These are phyloP conservation scores for Marsdenia floribunda DNA, from an alignment of 257 asterid species.

Conservation along the genomic window DNA sequence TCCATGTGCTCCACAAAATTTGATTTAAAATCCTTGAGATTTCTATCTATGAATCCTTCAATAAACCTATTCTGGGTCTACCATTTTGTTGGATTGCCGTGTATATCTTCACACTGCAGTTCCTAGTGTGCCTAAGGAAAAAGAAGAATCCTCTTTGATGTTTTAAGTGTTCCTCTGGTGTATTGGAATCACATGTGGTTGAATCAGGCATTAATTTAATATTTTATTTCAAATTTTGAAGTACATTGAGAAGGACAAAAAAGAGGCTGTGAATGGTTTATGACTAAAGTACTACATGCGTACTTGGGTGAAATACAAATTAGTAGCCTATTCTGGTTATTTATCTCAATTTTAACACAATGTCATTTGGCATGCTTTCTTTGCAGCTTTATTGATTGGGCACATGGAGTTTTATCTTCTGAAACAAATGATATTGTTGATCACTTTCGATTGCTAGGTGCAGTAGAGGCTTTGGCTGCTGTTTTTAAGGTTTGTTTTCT, in stretches of 20 bases:
- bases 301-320: neutral
- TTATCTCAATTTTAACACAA: neutral
- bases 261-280: slow-evolving; percentile 1
- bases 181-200: neutral
- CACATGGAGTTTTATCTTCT: slow-evolving; percentile 58
- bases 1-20: neutral
- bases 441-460: slow-evolving; percentile 78
- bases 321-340: neutral
- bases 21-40: neutral
- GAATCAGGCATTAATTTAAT: neutral
- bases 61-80: neutral
- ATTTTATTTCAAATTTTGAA: neutral
- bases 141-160: neutral
- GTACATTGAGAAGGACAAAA: neutral
- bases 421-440: slow-evolving; percentile 47
- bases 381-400: slow-evolving; percentile 87
- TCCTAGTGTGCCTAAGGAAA: neutral
- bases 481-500: slow-evolving; percentile 50
- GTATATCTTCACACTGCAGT: neutral
- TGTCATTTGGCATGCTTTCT: slow-evolving; percentile 3
- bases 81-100: neutral
- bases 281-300: neutral
- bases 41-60: neutral
- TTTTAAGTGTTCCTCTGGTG: neutral
- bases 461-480: slow-evolving; percentile 79